Evolutionary conservation across 2,329 filamentous ascomycete genomes (phyloP).

Genomic region (Xylaria sp.): DNA sequence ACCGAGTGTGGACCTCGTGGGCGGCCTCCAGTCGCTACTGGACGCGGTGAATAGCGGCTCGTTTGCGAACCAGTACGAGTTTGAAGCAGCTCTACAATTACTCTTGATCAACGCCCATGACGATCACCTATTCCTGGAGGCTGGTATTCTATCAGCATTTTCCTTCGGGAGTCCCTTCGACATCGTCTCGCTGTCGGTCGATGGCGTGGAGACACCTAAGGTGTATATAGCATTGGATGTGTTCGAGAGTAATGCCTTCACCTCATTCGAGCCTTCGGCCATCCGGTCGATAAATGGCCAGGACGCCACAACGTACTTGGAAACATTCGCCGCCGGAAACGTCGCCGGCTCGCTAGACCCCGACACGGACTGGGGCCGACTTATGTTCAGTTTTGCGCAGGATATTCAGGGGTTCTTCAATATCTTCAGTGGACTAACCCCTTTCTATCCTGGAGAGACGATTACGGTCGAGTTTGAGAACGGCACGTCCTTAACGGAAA

Average conservation of each 20-base stretch:
- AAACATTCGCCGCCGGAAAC: slow-evolving; percentile 49
- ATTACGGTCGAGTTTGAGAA: slow-evolving; percentile 28
- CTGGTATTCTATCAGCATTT: slow-evolving; percentile 49
- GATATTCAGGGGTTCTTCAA: slow-evolving; percentile 45
- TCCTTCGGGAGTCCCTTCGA: slow-evolving; percentile 48
- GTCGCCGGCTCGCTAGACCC: slow-evolving; percentile 52
- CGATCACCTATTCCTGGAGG: slow-evolving; percentile 48
- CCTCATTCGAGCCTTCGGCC: slow-evolving; percentile 40
- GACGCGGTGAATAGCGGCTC: slow-evolving; percentile 49
- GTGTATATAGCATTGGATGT: slow-evolving; percentile 47
- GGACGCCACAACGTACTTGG: slow-evolving; percentile 46
- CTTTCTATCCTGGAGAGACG: slow-evolving; percentile 52
- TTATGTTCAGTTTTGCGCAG: slow-evolving; percentile 48
- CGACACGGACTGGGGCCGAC: slow-evolving; percentile 56
- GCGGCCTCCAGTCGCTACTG: slow-evolving; percentile 47
- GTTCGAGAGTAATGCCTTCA: slow-evolving; percentile 29
- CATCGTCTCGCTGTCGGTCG: slow-evolving; percentile 49
- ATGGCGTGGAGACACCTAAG: slow-evolving; percentile 51
- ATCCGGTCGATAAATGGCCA: slow-evolving; percentile 50
- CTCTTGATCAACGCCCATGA: slow-evolving; percentile 52
- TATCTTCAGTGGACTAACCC: slow-evolving; percentile 48
- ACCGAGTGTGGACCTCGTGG: slow-evolving; percentile 51
- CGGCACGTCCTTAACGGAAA: slow-evolving; percentile 15
- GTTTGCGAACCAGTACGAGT: slow-evolving; percentile 53
- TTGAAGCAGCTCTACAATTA: slow-evolving; percentile 51